Evolutionary conservation across 495 filamentous ascomycete species (phyloP), one percentile per base, ranked within the genome.

Genomic region (Penicillium pulvis): DNA sequence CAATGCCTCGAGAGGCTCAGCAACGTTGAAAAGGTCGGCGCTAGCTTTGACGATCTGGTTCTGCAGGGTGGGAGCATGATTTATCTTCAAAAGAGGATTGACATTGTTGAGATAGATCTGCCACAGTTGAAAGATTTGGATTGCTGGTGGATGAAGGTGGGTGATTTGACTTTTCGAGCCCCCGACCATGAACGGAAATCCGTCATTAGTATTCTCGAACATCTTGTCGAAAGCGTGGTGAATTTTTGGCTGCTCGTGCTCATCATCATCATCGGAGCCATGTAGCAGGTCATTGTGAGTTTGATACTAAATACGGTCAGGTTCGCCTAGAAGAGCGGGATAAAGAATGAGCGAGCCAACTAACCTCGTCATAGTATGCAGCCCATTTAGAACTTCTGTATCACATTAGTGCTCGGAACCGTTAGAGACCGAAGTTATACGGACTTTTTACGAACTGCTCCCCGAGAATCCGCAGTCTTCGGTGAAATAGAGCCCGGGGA

Each of bases 251-350:
- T 71, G 74, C 44, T 84, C 82, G 36, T 77, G 73, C 36, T 87
- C 86, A 50, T 89, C 85, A 24, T 89, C 85, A 24, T 89, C 86
- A 14, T 84, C 85, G 1, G 81, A 83, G 53, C 83, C 83, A 52
- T 78, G 75, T 14, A 83, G 60, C 49, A 63, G 12, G 16, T 57
- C 49, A 42, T 59, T 30, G 5, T 53, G 59, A 4, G 53, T 51
- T 52, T 48, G 48, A 48, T 62, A 68, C 50, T 41, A 41, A 1
- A 16, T 6, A n/a, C 14, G 16, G 14, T 17, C 20, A 23, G 2
- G 2, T 23, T 23, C 20, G 20, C 20, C 20, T 23, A 2, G 2
- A 23, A 23, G 20, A 23, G 20, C 20, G 2, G 20, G 20, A 23
- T 23, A 23, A 23, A 2, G 20, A 23, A 23, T 23, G 20, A 23